These are phyloP conservation scores for Tetrapisispora iriomotensis DNA, from an alignment of 805 yeast species.

Conservation along the genomic window DNA sequence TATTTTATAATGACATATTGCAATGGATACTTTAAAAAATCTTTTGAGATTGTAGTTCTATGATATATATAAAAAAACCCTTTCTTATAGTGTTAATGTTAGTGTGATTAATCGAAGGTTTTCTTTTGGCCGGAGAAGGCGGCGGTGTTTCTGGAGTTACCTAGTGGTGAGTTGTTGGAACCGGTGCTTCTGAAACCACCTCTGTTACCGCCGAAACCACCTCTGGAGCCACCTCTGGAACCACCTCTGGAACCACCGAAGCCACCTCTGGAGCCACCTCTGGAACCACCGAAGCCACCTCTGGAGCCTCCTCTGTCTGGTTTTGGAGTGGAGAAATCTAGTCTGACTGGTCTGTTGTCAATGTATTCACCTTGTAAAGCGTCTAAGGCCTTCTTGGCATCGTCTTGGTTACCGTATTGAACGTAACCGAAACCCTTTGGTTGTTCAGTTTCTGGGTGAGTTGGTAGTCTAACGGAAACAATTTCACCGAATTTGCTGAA, in stretches of 20 bases:
- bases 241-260: conserved; percentile 30
- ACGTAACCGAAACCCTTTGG: conserved; percentile 99
- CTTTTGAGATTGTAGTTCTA: background rate
- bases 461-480: conserved; percentile 87
- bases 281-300: conserved; percentile 34
- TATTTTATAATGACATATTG: background rate
- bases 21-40: background rate
- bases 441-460: conserved; percentile 97
- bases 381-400: conserved; percentile 80
- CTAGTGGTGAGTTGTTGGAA: conserved; percentile 55
- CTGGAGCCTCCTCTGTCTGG: conserved; percentile 41
- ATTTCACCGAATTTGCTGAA: conserved; percentile 77
- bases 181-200: conserved; percentile 41
- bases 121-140: conserved; percentile 79
- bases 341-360: conserved; percentile 87
- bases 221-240: conserved; percentile 36
- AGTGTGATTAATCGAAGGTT: conserved; percentile 55
- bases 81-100: background rate
- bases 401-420: conserved; percentile 77
- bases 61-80: background rate
- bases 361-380: conserved; percentile 82
- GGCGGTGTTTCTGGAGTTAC: conserved; percentile 33
- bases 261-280: conserved; percentile 30
- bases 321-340: conserved; percentile 90
- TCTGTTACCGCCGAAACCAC: conserved; percentile 32